These are phyloP conservation scores for Coemansia sp. DNA, from an alignment of 192 early-diverging fungal species.

Conservation along the genomic window DNA sequence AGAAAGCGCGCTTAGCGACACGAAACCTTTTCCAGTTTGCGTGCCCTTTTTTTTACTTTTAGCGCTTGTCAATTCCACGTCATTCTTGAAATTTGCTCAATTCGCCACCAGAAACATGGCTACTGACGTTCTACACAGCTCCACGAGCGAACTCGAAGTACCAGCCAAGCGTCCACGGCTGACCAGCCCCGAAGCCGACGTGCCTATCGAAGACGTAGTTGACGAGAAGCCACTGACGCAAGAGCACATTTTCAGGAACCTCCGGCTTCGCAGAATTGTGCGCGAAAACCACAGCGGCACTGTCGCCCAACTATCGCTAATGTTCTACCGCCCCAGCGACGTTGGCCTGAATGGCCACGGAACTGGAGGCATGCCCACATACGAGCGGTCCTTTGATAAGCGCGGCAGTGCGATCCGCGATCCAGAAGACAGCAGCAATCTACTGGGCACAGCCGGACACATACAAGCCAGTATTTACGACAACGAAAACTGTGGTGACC, in stretches of 20 bases:
- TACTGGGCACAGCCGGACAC: constrained; percentile 73
- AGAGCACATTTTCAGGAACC: constrained; percentile 69
- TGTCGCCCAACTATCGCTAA: constrained; percentile 75
- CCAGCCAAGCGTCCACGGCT: constrained; percentile 49
- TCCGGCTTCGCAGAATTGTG: constrained; percentile 82
- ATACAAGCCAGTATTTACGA: constrained; percentile 85
- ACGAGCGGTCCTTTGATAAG: constrained; percentile 67
- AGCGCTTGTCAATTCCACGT: background rate
- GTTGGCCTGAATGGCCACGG: constrained; percentile 35
- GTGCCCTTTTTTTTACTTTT: background rate
- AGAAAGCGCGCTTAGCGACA: background rate
- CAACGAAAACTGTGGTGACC: constrained; percentile 92
- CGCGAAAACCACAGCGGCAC: constrained; percentile 86
- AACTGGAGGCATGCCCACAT: constrained; percentile 56
- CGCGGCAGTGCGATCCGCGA: constrained; percentile 70
- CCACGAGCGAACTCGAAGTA: constrained; percentile 10
- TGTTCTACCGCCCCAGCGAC: constrained; percentile 64
- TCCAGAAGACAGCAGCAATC: constrained; percentile 68
- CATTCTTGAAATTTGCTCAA: background rate
- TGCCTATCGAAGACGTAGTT: background rate
- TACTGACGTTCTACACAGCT: background rate
- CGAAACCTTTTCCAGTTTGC: too few species aligned
- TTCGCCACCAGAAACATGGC: background rate
- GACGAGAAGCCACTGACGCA: constrained; percentile 47
- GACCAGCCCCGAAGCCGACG: constrained; percentile 26